Evolutionary conservation across 2,329 filamentous ascomycete species (phyloP).

Genomic region (Coniella lustricola): DNA sequence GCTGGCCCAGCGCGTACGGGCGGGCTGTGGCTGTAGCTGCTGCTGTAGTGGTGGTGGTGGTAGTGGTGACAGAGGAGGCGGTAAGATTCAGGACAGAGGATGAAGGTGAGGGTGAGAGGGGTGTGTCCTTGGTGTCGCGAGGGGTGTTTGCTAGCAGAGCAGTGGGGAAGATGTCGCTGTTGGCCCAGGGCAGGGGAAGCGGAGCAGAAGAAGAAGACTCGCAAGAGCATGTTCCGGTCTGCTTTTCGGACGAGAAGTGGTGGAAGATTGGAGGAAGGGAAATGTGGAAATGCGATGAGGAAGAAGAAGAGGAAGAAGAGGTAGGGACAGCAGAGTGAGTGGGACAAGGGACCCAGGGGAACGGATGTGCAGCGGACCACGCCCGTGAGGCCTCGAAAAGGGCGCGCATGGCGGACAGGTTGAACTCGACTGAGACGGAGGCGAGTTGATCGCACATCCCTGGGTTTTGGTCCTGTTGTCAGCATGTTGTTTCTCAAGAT

Average conservation of each 20-base stretch:
- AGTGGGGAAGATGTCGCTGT: not conserved
- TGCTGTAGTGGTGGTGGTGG: conserved; percentile 7
- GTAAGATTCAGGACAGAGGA: no score
- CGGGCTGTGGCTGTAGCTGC: conserved; percentile 21
- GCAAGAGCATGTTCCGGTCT: conserved; percentile 17
- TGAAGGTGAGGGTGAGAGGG: not conserved
- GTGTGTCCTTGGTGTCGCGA: not conserved
- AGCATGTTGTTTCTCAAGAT: not conserved
- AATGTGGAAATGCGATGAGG: conserved; percentile 13
- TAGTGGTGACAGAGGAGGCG: no score
- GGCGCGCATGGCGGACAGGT: conserved; percentile 18
- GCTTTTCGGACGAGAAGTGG: conserved; percentile 22
- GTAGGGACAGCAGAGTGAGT: not conserved
- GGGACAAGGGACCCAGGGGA: conserved; percentile 20
- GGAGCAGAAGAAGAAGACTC: conserved; percentile 16
- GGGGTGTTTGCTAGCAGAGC: not conserved
- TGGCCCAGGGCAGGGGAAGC: conserved; percentile 17
- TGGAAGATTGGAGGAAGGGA: conserved; percentile 9
- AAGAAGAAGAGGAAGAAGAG: conserved; percentile 14
- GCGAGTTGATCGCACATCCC: conserved; percentile 30
- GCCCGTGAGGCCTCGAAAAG: conserved; percentile 23
- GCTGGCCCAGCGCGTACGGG: conserved; percentile 24
- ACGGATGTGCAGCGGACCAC: conserved; percentile 27
- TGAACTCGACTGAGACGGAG: conserved; percentile 25
- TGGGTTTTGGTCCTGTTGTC: not conserved